Evolutionary conservation across 148 eudicot species (phyloP).

Genomic region (Nyssa sinensis): DNA sequence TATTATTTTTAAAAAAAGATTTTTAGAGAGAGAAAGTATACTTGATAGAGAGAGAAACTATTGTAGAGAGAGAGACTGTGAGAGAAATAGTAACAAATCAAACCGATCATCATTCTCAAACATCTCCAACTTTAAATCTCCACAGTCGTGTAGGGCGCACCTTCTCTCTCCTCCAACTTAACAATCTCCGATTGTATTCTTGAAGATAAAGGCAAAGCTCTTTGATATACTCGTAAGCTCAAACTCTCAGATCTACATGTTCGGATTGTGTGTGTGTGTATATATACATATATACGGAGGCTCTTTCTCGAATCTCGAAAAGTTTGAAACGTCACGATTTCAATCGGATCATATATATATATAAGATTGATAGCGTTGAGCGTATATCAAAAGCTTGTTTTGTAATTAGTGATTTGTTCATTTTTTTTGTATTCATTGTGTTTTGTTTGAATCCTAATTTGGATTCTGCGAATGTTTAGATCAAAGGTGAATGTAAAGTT

Average conservation of each 20-base stretch:
- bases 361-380: background rate
- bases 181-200: background rate
- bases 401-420: background rate
- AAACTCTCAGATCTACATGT: conserved; percentile 6
- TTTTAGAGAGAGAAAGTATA: background rate
- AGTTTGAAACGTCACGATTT: conserved; percentile 12
- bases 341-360: background rate
- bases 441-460: conserved; percentile 11
- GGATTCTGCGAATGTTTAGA: background rate
- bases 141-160: background rate
- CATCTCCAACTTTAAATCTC: background rate
- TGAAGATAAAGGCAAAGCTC: background rate
- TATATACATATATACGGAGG: background rate
- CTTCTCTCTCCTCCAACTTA: conserved; percentile 6
- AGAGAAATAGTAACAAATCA: background rate
- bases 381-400: background rate
- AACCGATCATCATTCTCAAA: conserved; percentile 2
- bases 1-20: no score
- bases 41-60: background rate
- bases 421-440: background rate
- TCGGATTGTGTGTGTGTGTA: background rate
- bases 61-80: background rate
- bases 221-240: conserved; percentile 3
- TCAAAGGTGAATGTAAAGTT: conserved; percentile 14
- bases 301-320: conserved; percentile 19